Evolutionary conservation across 1,284 basidiomycete species (phyloP), one percentile per base, ranked within the genome.

Genomic region (Golubevia sp.): DNA sequence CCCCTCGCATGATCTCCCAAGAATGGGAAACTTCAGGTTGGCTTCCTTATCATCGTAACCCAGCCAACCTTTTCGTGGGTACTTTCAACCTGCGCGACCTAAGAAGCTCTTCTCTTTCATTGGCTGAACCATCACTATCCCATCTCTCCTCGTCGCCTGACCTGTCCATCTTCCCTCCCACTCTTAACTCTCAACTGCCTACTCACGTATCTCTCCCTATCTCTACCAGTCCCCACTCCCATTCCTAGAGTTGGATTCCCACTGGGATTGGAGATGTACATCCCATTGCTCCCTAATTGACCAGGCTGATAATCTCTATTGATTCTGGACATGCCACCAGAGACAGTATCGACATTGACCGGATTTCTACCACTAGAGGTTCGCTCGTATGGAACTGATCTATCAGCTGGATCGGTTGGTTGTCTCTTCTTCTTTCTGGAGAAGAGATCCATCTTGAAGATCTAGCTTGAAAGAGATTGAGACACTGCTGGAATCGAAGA

Each of bases 351-450:
- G 38, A 67, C 62, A 3, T 60, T 27, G 48, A 66, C n/a, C 34
- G 72, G 72, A 18, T 55, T 66, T 38, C 72, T 62, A 3, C 63
- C 67, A 51, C 57, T 60, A 52, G 63, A 61, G 24, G 67, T 74
- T 23, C 70, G 64, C 56, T 74, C 72, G 55, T 74, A 74, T 2
- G 72, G 67, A 54, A 74, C 66, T 25, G 70, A 66, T 50, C 72
- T 67, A 24, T 74, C 72, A 27, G 72, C 70, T 1, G 72, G 67
- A 8, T 74, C 72, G 21, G 62, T 61, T 30, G 68, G 64, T 55
- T 70, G 70, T 13, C 72, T 66, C 66, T 74, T 74, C 51, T 74
- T 74, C 54, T 68, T 60, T 2, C 70, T 66, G 55, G 72, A 74
- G 57, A 74, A 60, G 20, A 66, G 68, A 57, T 74, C 72, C 72